These are phyloP conservation scores for Tanacetum coccineum DNA, from an alignment of 129 eudicot species.

Conservation along the genomic window DNA sequence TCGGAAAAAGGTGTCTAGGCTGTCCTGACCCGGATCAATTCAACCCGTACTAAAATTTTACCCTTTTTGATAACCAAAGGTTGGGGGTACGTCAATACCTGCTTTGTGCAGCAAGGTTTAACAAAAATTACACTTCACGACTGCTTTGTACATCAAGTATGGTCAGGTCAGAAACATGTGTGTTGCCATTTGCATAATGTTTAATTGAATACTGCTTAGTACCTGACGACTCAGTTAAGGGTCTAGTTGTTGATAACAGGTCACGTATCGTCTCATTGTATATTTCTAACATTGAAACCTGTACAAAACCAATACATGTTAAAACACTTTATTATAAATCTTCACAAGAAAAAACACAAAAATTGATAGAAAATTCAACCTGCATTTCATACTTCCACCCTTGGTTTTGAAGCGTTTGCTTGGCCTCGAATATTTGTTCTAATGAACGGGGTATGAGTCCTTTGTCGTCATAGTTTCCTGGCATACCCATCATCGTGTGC, in stretches of 20 bases:
- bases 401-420: slow-evolving; percentile 67
- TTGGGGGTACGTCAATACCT: slow-evolving; percentile 39
- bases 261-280: slow-evolving; percentile 95
- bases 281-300: slow-evolving; percentile 97
- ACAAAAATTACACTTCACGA: slow-evolving; percentile 79
- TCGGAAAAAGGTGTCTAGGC: background rate
- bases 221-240: slow-evolving; percentile 46
- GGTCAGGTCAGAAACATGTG: slow-evolving; percentile 81
- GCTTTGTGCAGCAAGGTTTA: slow-evolving; percentile 88
- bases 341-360: background rate
- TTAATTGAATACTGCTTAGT: slow-evolving; percentile 71
- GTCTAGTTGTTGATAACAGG: slow-evolving; percentile 49
- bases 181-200: slow-evolving; percentile 88
- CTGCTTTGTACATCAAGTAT: slow-evolving; percentile 81
- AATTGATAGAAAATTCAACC: slow-evolving; percentile 37
- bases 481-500: slow-evolving; percentile 95
- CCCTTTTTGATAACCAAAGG: background rate
- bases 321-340: background rate
- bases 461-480: slow-evolving; percentile 56
- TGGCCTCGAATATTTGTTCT: slow-evolving; percentile 86
- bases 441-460: slow-evolving; percentile 92
- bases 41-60: background rate
- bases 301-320: background rate
- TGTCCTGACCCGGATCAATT: background rate
- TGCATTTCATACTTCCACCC: slow-evolving; percentile 99